Evolutionary conservation across 371 early-diverging fungal genomes (phyloP), one percentile per base, ranked within the genome.

Genomic region (Mortierella sp.): DNA sequence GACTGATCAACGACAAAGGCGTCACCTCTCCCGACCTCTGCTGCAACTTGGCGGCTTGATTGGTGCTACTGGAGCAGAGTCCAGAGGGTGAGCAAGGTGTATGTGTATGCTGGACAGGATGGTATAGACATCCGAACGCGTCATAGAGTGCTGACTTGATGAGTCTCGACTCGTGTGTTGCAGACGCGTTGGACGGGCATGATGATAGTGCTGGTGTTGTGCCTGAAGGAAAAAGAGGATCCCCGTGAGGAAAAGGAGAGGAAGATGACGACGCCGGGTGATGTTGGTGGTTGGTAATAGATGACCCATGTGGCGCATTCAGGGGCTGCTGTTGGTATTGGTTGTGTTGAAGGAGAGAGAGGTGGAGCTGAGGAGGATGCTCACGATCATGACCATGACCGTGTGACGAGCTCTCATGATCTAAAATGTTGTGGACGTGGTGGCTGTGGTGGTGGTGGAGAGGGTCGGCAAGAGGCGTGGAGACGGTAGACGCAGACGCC

Each of bases 61-160:
- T 32, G 27, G 27, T 3, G 29, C 3, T 58, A 4, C 48, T 10
- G 74, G 29, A 2, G 74, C 32, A 44, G 75, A 60, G 21, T 24
- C 16, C 12, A 3, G 76, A 76, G 2, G 60, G 32, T 16, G 72
- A 74, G 12, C 74, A 65, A 8, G 83, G 63, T 7, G 72, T 27
- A 32, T 73, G 85, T 24, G 85, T 79, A 56, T 81, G 82, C 68
- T 85, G 85, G 16, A 81, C 75, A 7, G 85, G 85, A 43, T 85
- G 82, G 70, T 81, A 79, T n/a, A 85, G 29, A 51, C 85, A 76
- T 12, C 87, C 87, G 76, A 86, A 86, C 29, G 87, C 87, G 56
- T 86, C 87, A 48, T 80, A 80, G 16, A 86, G 71, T 12, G 87
- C 78, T 0, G 54, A 55, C 72, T 74, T 81, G 51, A 85, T 78